These are phyloP conservation scores for Trypanosoma theileri DNA, from an alignment of 208 protist genomes.

Conservation along the genomic window DNA sequence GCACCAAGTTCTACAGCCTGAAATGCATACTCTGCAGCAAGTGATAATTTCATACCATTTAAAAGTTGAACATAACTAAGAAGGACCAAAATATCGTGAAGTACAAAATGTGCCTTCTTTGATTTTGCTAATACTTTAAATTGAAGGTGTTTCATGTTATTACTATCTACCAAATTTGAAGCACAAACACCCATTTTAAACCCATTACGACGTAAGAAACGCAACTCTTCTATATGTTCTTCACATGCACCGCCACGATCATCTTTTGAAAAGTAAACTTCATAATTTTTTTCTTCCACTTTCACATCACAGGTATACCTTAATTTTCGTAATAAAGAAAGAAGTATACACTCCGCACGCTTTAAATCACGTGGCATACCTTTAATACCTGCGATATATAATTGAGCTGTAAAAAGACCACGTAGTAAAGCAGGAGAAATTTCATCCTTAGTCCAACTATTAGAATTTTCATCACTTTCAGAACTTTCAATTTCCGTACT, in stretches of 20 bases:
- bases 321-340: slow-evolving; percentile 59
- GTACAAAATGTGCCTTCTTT: not conserved
- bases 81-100: slow-evolving; percentile 34
- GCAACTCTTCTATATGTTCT: slow-evolving; percentile 45
- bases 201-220: slow-evolving; percentile 19
- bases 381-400: slow-evolving; percentile 59
- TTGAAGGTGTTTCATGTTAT: not conserved
- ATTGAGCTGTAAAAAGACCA: slow-evolving; percentile 32
- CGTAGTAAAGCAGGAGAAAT: not conserved
- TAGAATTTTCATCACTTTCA: slow-evolving; percentile 23
- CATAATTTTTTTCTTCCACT: slow-evolving; percentile 22
- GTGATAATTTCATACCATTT: slow-evolving; percentile 42
- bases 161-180: not conserved
- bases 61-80: slow-evolving; percentile 69
- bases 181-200: slow-evolving; percentile 17
- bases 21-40: slow-evolving; percentile 64
- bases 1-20: slow-evolving; percentile 44
- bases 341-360: slow-evolving; percentile 64
- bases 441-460: not conserved
- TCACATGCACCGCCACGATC: slow-evolving; percentile 34
- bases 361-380: slow-evolving; percentile 34
- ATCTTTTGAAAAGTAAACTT: slow-evolving; percentile 7
- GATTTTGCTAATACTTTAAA: slow-evolving; percentile 12
- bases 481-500: slow-evolving; percentile 34
- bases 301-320: slow-evolving; percentile 75